Percentiles rank a stretch among this genome's conserved stretches.
Conservation (phyloP, 169 alveolate genomes). For the Plasmodium malariae region DNA sequence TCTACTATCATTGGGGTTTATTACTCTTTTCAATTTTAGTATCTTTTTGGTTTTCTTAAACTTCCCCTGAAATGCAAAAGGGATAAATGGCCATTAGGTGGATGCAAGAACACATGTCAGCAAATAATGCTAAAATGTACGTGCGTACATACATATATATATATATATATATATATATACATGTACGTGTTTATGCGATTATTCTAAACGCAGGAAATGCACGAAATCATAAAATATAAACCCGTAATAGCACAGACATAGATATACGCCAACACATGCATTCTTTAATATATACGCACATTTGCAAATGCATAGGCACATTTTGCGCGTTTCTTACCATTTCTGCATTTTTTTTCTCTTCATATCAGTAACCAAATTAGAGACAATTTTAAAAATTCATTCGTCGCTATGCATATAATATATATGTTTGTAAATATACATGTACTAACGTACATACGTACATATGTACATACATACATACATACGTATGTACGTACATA, state of each 20-base stretch:
- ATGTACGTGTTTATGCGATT: background rate
- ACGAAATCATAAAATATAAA: background rate
- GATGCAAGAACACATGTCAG: too few species aligned
- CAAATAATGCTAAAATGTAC: too few species aligned
- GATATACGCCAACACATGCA: too few species aligned
- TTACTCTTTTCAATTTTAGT: slow-evolving; percentile 79
- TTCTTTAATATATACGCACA: too few species aligned
- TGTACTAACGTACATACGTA: background rate
- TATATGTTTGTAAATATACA: slow-evolving; percentile 8
- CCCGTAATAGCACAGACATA: too few species aligned
- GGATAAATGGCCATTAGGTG: too few species aligned
- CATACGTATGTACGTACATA: background rate
- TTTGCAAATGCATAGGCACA: too few species aligned
- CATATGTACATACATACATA: slow-evolving; percentile 1
- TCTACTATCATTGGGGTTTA: slow-evolving; percentile 83
- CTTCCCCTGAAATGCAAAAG: slow-evolving; percentile 72
- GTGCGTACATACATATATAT: too few species aligned
- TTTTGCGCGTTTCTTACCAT: background rate
- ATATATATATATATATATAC: background rate
- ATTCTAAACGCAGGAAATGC: background rate
- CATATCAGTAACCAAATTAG: background rate
- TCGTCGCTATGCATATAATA: background rate
- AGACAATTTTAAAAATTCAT: background rate
- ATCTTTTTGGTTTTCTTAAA: slow-evolving; percentile 83
- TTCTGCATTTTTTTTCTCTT: background rate